These are phyloP conservation scores for Trichoderma citrinoviride DNA, from an alignment of 2,329 filamentous ascomycete species.

Conservation along the genomic window DNA sequence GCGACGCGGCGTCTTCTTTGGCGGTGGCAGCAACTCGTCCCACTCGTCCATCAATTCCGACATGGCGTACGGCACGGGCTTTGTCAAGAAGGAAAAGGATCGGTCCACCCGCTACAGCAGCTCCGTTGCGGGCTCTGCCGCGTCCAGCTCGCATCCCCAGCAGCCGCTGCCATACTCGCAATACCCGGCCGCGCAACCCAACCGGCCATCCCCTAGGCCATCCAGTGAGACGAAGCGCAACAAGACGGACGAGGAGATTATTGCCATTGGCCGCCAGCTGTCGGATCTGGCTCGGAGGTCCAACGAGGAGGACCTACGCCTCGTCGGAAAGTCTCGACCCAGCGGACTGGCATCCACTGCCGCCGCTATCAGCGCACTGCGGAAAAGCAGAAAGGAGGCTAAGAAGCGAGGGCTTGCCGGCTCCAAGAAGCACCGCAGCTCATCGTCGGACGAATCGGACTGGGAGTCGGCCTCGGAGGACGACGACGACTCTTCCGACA, in stretches of 20 bases:
- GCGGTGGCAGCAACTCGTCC: constrained; percentile 58
- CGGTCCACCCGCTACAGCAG: constrained; percentile 31
- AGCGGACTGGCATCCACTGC: constrained; percentile 39
- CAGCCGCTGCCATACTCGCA: neutral
- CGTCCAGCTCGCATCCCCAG: neutral
- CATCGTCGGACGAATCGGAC: constrained; percentile 48
- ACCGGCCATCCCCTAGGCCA: constrained; percentile 1
- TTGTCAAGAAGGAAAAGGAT: constrained; percentile 43
- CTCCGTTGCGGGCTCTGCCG: constrained; percentile 21
- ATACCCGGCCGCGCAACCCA: neutral
- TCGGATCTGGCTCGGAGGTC: constrained; percentile 52
- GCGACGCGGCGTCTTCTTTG: constrained; percentile 55
- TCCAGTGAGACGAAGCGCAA: constrained; percentile 28
- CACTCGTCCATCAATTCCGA: constrained; percentile 67
- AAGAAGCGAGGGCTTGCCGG: constrained; percentile 39
- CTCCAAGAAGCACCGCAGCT: constrained; percentile 41
- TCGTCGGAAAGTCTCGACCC: constrained; percentile 34
- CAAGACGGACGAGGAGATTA: constrained; percentile 57
- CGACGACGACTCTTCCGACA: constrained; percentile 30
- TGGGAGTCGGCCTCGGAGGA: constrained; percentile 58
- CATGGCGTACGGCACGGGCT: constrained; percentile 64
- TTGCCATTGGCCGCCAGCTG: constrained; percentile 54
- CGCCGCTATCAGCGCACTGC: constrained; percentile 42
- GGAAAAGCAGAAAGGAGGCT: constrained; percentile 38
- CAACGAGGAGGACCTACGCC: constrained; percentile 49